Base-by-base conservation (phyloP, 2,329 filamentous ascomycete species). In the Nectriaceae sp. region DNA sequence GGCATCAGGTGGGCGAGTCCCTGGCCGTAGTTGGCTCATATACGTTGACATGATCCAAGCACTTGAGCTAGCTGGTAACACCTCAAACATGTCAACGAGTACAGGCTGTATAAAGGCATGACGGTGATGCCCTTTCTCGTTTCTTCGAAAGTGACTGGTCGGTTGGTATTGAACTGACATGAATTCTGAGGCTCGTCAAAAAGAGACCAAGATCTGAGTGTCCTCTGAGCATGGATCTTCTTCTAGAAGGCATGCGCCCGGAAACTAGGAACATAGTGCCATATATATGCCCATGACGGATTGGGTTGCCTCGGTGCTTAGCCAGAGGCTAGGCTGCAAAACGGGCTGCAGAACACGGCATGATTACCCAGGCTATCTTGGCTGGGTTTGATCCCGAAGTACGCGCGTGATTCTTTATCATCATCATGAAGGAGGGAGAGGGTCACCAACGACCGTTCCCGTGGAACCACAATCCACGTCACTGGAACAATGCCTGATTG, bases 31-130 rank as follows among this genome's bases (percentile, higher is more conserved):
- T 31, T 56, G 59, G 40, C 42, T 37, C 52, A 60, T 56, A 36
- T 57, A 57, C 6, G 29, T 46, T 15, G 57, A 57, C 44, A 62
- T 53, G 39, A 56, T 40, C 57, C 55, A 59, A 37, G 50, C 54
- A 39, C 57, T 62, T 26, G 44, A 49, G 22, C 49, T 49, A 39
- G 59, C 57, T 41, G 57, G 52, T 8, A 60, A 40, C 39, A 62
- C 42, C 40, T 62, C 59, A 39, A 50, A 44, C 44, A 59, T 33
- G 36, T 58, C 59, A 19, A 42, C 19, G 21, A 54, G 38, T 43
- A 50, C 15, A 13, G 39, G 43, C 3, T 50, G 42, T 11, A 52
- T 41, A 21, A 50, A 43, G n/a, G 44, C 51, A 11, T 53, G 43
- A 15, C 44, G 41, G 40, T 42, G 40, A 33, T 29, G 42, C 39